Conservation (phyloP, 345 rosid species). For the Brassica nigra region DNA sequence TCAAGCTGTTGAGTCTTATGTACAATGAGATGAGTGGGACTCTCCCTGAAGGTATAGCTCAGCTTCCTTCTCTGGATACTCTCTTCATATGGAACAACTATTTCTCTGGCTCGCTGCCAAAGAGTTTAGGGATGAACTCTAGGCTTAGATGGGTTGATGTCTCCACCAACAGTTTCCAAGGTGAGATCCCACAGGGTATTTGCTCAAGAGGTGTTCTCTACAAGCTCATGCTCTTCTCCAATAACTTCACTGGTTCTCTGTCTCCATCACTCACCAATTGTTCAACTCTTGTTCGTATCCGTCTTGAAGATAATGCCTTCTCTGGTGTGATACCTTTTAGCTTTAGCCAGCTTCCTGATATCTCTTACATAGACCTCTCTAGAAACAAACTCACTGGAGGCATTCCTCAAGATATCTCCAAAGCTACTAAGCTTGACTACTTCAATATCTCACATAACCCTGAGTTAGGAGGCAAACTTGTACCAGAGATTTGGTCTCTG, state of each 20-base stretch:
- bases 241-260: slow-evolving; percentile 64
- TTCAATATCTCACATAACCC: slow-evolving; percentile 76
- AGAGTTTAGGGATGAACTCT: slow-evolving; percentile 68
- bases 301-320: slow-evolving; percentile 84
- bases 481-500: slow-evolving; percentile 60
- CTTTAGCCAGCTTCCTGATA: slow-evolving; percentile 59
- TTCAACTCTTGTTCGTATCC: slow-evolving; percentile 77
- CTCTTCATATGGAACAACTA: slow-evolving; percentile 84
- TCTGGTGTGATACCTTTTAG: slow-evolving; percentile 74
- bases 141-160: slow-evolving; percentile 88
- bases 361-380: slow-evolving; percentile 78
- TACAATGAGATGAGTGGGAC: slow-evolving; percentile 84
- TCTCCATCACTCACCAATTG: slow-evolving; percentile 73
- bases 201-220: slow-evolving; percentile 70
- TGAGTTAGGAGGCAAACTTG: slow-evolving; percentile 64
- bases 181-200: slow-evolving; percentile 72
- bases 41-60: slow-evolving; percentile 66
- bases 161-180: slow-evolving; percentile 76
- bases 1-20: slow-evolving; percentile 76
- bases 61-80: slow-evolving; percentile 80
- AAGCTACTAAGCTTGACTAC: slow-evolving; percentile 70
- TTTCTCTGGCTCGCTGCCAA: slow-evolving; percentile 82
- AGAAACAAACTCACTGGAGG: slow-evolving; percentile 73
- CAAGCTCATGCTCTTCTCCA: slow-evolving; percentile 84
- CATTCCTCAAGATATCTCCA: slow-evolving; percentile 58